These are phyloP conservation scores for Auxenochlorella pyrenoidosa DNA, from an alignment of 139 green algal species.

Conservation along the genomic window DNA sequence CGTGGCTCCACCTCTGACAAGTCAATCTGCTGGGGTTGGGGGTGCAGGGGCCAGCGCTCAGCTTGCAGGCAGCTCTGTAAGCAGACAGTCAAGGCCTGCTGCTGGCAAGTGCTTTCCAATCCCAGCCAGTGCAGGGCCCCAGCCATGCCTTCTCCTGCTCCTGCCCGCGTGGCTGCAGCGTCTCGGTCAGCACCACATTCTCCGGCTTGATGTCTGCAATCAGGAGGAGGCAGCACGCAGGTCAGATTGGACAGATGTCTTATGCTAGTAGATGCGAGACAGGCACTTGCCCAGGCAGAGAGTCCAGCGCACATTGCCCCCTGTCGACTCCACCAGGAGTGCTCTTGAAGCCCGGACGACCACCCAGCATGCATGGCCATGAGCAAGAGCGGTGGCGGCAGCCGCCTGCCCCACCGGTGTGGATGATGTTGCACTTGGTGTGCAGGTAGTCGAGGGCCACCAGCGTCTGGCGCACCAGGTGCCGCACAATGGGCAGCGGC, in stretches of 20 bases:
- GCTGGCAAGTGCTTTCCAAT: too few species aligned
- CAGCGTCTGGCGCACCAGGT: slow-evolving; percentile 87
- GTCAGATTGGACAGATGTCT: not conserved
- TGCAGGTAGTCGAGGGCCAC: slow-evolving; percentile 95
- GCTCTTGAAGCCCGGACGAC: too few species aligned
- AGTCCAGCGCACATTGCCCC: too few species aligned
- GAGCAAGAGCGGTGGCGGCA: not conserved
- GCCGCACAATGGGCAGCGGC: slow-evolving; percentile 85
- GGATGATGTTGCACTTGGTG: slow-evolving; percentile 82
- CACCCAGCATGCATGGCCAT: not conserved
- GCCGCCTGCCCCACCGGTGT: slow-evolving; percentile 64
- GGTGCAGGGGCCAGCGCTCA: too few species aligned
- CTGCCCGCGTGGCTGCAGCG: slow-evolving; percentile 52
- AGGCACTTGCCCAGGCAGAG: too few species aligned
- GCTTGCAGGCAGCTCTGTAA: too few species aligned
- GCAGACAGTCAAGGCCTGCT: too few species aligned
- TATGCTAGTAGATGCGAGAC: not conserved
- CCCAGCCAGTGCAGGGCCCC: too few species aligned
- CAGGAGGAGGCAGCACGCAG: not conserved
- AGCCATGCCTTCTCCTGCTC: too few species aligned
- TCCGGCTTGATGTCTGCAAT: slow-evolving; percentile 93
- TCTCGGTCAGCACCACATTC: slow-evolving; percentile 93
- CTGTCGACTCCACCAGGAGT: too few species aligned
- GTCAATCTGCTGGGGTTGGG: not conserved
- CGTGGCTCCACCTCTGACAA: slow-evolving; percentile 37